Evolutionary conservation across 2,329 filamentous ascomycete species (phyloP), one percentile per base, ranked within the genome.

Genomic region (Dothistroma pini): DNA sequence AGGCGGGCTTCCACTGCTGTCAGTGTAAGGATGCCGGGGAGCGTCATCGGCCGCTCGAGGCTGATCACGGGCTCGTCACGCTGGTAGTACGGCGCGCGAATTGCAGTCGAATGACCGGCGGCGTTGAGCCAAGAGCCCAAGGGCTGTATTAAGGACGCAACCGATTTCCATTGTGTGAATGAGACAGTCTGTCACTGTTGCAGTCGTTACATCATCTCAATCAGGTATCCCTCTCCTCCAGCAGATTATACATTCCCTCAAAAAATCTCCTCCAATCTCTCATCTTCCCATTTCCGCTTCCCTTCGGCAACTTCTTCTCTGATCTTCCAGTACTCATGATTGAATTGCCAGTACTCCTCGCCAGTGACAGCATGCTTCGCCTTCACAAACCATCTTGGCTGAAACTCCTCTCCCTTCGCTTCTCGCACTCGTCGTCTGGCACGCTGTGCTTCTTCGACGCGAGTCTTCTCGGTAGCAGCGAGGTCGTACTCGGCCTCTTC

Each of bases 401-500:
- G 76, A 72, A 95, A 97, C 63, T 93, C 87, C 64, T 96, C 89
- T 4, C 95, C 95, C 2, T 78, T 83, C 32, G 83, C 83, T 76
- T 99, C 93, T 25, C 93, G 82, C 61, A 83, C 79, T 58, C 90
- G 80, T 63, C 95, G 80, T 61, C 88, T 87, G 10, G 88, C 86
- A 62, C 95, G 83, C 80, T 99, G 95, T 66, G 88, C 92, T 79
- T 97, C 90, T 76, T 99, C 95, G 0, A 99, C 85, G 1, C 95
- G 84, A 71, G 93, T 95, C 84, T 99, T 99, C 80, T 99, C 95
- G 5, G 84, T 85, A 0, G 93, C 95, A 1, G 95, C 95, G 62
- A 95, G 83, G 71, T 97, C 93, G 72, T 99, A 99, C 76, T 93
- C 86, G n/a, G 93, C 95, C 63, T 97, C 93, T 75, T 99, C 95